phyloP scores from a whole-genome alignment of 2,329 filamentous ascomycete genomes.

The Thermothelomyces thermophilus region DNA sequence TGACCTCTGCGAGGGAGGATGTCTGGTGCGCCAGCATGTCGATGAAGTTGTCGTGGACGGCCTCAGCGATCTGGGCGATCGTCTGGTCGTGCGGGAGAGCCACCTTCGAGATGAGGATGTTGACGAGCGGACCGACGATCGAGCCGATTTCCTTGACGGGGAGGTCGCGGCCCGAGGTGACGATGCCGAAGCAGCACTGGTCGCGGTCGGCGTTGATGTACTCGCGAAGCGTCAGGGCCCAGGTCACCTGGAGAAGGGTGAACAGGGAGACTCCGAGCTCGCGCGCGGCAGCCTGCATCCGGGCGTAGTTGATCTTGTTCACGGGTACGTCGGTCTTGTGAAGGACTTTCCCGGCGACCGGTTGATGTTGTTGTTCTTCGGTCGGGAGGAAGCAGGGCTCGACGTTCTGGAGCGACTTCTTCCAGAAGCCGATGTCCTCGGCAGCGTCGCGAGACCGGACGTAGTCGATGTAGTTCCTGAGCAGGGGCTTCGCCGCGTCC shows the following conservation, averaged over 20 bases:
- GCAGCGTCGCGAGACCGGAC: slow-evolving; percentile 4
- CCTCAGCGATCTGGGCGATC: slow-evolving; percentile 3
- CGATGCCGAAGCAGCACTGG: slow-evolving; percentile 10
- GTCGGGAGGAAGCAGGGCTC: slow-evolving; percentile 8
- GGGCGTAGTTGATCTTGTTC: slow-evolving; percentile 4
- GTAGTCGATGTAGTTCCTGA: slow-evolving; percentile 10
- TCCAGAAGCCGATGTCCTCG: slow-evolving; percentile 10
- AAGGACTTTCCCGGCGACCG: background rate
- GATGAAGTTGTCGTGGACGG: slow-evolving; percentile 11
- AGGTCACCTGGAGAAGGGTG: slow-evolving; percentile 12
- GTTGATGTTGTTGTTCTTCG: background rate
- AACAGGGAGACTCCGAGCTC: slow-evolving; percentile 7
- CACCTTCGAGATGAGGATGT: slow-evolving; percentile 10
- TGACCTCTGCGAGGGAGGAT: slow-evolving; percentile 11
- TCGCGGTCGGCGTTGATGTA: slow-evolving; percentile 9
- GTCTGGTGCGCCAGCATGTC: slow-evolving; percentile 14
- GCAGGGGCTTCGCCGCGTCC: background rate
- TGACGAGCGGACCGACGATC: slow-evolving; percentile 12
- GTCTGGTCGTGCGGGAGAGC: slow-evolving; percentile 4
- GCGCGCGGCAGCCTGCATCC: slow-evolving; percentile 1
- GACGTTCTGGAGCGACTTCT: slow-evolving; percentile 6
- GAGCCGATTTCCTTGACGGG: slow-evolving; percentile 4
- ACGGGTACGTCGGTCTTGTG: slow-evolving; percentile 1
- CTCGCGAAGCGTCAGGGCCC: slow-evolving; percentile 9
- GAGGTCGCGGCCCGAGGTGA: slow-evolving; percentile 13